Base-by-base conservation (phyloP, 2,329 filamentous ascomycete genomes). In the Dactylellina haptotyla region DNA sequence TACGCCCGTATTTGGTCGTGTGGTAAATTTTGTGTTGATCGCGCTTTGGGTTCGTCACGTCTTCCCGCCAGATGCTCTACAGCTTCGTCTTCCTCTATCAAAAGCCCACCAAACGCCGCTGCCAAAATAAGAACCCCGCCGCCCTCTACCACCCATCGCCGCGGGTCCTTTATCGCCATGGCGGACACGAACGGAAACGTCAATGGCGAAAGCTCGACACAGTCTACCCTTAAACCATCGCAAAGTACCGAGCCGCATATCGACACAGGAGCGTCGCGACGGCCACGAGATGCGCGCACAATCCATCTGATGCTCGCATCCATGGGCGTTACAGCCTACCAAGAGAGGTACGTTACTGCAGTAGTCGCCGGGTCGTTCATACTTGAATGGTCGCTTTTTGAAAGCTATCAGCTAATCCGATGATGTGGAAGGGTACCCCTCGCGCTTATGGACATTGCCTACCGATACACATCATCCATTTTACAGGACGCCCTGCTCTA, bases 361-460 rank as follows among this genome's bases (percentile, higher is more conserved):
- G 1, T 23, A 4, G 9, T 48, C 9, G 30, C 43, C 28, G 1
- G 12, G 18, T 39, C 6, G 26, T 37, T 23, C 10, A 14, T 6
- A 4, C n/a, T 4, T 25, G 2, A 8, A 9, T 37, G 26, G 4
- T 32, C 16, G 30, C 1, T 23, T 18, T 4, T 37, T 26, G 12
- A 32, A 25, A 14, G 2, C 20, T 41, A n/a, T 53, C 62, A n/a
- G 46, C 28, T 14, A 32, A 30, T n/a, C 10, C 10, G 3, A 26
- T 51, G 2, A 10, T 34, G 18, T n/a, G n/a, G n/a, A n/a, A 72
- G 70, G 41, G 91, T 95, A 0, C 91, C 91, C 0, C 86, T 94
- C 0, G 88, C 93, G 69, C 88, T 95, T 53, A 88, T 95, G 80
- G 91, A 95, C 83, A 94, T 94, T 79, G 90, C 91, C 53, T 95